A percentile compares a stretch with the other conserved stretches of the same genome.
phyloP scores from a whole-genome alignment of 495 filamentous ascomycete species.

The Tuber umbilicatum region DNA sequence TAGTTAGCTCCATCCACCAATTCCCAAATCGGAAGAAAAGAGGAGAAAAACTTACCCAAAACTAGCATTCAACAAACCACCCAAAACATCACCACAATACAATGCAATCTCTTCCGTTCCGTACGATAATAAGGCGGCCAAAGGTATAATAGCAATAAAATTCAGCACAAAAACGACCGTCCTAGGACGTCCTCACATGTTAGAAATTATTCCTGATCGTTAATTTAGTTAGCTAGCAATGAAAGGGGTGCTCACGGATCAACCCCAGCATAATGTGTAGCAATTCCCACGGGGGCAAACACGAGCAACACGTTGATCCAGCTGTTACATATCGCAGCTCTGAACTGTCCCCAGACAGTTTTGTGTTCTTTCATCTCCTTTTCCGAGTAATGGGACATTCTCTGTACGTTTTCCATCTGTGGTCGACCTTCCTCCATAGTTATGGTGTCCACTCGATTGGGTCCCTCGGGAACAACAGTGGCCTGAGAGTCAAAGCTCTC shows the following conservation, averaged over 20 bases:
- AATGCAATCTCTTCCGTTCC: constrained; percentile 84
- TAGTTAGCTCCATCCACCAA: constrained; percentile 1
- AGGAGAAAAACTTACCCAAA: constrained; percentile 59
- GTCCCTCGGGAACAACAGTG: constrained; percentile 26
- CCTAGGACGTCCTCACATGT: constrained; percentile 47
- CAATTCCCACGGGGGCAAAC: constrained; percentile 72
- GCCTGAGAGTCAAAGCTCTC: constrained; percentile 36
- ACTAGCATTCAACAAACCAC: constrained; percentile 77
- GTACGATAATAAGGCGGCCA: constrained; percentile 84
- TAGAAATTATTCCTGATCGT: neutral
- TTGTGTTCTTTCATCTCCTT: constrained; percentile 50
- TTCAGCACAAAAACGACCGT: constrained; percentile 69
- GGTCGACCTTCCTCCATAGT: constrained; percentile 43
- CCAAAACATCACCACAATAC: constrained; percentile 76
- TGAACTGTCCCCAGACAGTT: constrained; percentile 63
- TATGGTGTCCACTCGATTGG: constrained; percentile 34
- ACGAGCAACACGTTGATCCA: constrained; percentile 82
- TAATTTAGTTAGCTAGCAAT: neutral
- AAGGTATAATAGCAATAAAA: constrained; percentile 81
- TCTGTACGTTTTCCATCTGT: neutral
- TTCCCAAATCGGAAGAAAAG: neutral
- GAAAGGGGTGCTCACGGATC: constrained; percentile 11
- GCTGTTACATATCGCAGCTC: constrained; percentile 64
- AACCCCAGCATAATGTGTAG: constrained; percentile 53
- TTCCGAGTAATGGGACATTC: constrained; percentile 44